These are phyloP conservation scores for Rhexocercosporidium sp. DNA, from an alignment of 2,329 filamentous ascomycete species.

Conservation along the genomic window DNA sequence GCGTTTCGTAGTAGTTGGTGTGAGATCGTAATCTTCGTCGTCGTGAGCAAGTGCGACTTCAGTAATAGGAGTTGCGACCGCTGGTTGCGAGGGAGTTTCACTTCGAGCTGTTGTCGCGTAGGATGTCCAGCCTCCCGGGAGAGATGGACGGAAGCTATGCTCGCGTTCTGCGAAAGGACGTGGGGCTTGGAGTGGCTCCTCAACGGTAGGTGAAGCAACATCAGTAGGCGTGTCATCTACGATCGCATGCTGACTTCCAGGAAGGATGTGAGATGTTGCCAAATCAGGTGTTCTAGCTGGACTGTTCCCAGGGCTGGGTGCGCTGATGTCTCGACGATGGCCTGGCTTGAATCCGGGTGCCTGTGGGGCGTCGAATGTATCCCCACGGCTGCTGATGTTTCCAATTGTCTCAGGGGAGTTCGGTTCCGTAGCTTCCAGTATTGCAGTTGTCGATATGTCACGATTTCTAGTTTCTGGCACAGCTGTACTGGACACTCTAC, in stretches of 20 bases:
- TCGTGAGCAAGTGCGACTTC: conserved; percentile 15
- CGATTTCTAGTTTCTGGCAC: conserved; percentile 41
- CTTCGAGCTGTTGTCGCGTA: conserved; percentile 36
- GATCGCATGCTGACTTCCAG: conserved; percentile 51
- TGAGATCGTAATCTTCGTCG: conserved; percentile 30
- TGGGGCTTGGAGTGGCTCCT: conserved; percentile 24
- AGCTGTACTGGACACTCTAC: conserved; percentile 52
- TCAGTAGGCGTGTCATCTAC: conserved; percentile 45
- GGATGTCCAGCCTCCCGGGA: conserved; percentile 42
- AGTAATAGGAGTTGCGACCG: conserved; percentile 14
- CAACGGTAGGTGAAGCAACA: conserved; percentile 9
- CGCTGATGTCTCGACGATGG: conserved; percentile 61
- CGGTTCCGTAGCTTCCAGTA: conserved; percentile 55
- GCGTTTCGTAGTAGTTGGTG: conserved; percentile 36
- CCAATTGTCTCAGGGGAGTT: conserved; percentile 29
- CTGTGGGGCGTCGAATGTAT: conserved; percentile 20
- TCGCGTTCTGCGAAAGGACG: conserved; percentile 35
- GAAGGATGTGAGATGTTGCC: conserved; percentile 46
- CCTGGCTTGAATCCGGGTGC: conserved; percentile 53
- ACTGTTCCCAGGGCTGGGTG: conserved; percentile 63
- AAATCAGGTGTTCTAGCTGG: conserved; percentile 64
- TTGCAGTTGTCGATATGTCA: conserved; percentile 54
- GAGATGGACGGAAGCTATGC: conserved; percentile 38
- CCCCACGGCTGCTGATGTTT: conserved; percentile 1
- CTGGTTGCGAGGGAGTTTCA: conserved; percentile 19